These are phyloP conservation scores for Sphaerulina populicola DNA, from an alignment of 2,329 filamentous ascomycete genomes.

Conservation along the genomic window DNA sequence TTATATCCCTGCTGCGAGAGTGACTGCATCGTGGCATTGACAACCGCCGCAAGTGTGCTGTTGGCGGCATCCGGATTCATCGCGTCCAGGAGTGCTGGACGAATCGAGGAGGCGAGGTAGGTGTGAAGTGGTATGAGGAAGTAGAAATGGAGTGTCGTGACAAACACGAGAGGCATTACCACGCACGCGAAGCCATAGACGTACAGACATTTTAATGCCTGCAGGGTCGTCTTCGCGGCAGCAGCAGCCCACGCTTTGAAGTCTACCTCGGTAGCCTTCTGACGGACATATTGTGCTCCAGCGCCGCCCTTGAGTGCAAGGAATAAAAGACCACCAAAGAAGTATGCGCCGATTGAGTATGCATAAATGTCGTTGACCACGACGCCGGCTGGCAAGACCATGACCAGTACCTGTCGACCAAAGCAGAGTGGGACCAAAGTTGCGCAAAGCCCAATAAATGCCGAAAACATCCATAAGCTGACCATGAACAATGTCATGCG, in stretches of 20 bases:
- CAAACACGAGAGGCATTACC: slow-evolving; percentile 72
- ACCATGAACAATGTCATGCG: slow-evolving; percentile 80
- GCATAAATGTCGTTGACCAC: slow-evolving; percentile 93
- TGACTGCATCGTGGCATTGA: slow-evolving; percentile 5
- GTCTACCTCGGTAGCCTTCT: slow-evolving; percentile 18
- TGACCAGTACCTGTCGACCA: slow-evolving; percentile 68
- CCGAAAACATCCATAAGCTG: slow-evolving; percentile 88
- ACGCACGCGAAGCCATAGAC: slow-evolving; percentile 65
- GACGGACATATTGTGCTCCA: slow-evolving; percentile 8
- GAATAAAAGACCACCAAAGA: slow-evolving; percentile 63
- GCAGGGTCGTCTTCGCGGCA: slow-evolving; percentile 24
- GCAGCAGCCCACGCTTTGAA: slow-evolving; percentile 22
- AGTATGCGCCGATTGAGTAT: slow-evolving; percentile 81
- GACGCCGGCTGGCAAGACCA: slow-evolving; percentile 61
- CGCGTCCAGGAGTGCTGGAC: slow-evolving; percentile 15
- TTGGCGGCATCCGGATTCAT: slow-evolving; percentile 5
- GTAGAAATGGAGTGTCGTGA: slow-evolving; percentile 78
- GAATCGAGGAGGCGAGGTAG: slow-evolving; percentile 45
- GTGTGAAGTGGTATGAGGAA: slow-evolving; percentile 79
- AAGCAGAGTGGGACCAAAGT: slow-evolving; percentile 82
- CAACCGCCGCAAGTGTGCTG: background rate
- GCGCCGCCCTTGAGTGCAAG: slow-evolving; percentile 29
- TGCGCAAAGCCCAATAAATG: slow-evolving; percentile 71
- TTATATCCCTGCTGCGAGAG: background rate
- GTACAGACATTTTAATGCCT: slow-evolving; percentile 55